Evolutionary conservation across 106 monocot genomes (phyloP), one percentile per base, ranked within the genome.

Genomic region (Phalaenopsis aphrodite): DNA sequence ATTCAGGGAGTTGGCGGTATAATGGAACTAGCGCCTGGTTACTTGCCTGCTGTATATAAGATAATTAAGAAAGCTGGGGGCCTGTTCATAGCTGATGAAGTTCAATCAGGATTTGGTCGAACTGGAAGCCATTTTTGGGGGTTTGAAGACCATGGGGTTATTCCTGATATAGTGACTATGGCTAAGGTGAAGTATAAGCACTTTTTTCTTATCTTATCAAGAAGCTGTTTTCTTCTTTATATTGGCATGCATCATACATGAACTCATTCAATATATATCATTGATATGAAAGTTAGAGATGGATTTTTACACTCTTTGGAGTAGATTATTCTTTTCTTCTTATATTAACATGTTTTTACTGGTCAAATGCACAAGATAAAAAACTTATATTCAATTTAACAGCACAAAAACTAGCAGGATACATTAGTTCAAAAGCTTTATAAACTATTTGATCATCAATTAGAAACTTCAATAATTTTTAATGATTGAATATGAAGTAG

Each of bases 161-260:
- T 88, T 23, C 95, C 95, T n/a, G 95, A 95, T 73, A 95, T 95
- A 58, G 95, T 95, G 9, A 95, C 95, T 0, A 88, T 93, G 93
- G 95, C 95, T 9, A 95, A 95, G 87, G 95, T 93, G 24, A 77
- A 42, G 14, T 74, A 74, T 45, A 43, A 16, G 43, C 43, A 42
- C 30, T 10, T 9, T 69, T 69, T 52, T 12, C 52, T 52, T 52
- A 14, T 69, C 69, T 39, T n/a, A 30, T 69, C 14, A 39, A 11
- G 2, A 37, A 37, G 12, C 69, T 38, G 10, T 69, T 14, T 30
- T 3, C 8, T 69, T 11, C 9, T 21, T 10, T 5, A 23, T n/a
- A 61, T 30, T 61, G 52, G 52, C 52, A 52, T 52, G 52, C 52
- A 52, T 12, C 14, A 52, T 12, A 12, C 14, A 12, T 61, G 61